Percentiles rank a stretch among this genome's conserved stretches.
Evolutionary conservation across 2,329 filamentous ascomycete genomes (phyloP).

Genomic region (Talaromyces sp.): DNA sequence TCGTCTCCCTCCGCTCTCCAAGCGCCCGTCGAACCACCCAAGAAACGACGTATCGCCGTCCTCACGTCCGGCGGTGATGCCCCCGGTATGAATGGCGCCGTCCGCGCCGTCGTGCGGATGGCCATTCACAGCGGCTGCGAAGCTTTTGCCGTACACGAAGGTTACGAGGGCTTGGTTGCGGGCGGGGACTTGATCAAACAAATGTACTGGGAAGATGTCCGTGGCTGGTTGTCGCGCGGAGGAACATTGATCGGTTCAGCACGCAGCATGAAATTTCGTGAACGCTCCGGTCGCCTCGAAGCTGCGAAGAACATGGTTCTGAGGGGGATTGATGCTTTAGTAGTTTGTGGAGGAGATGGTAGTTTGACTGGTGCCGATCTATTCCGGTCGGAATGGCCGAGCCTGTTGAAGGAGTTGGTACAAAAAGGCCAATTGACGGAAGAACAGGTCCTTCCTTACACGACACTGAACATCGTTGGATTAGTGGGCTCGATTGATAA

Average conservation of each 20-base stretch:
- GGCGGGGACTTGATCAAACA: constrained; percentile 83
- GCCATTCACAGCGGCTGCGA: constrained; percentile 80
- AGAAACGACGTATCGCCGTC: constrained; percentile 71
- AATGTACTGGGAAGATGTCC: constrained; percentile 89
- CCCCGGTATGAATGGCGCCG: constrained; percentile 89
- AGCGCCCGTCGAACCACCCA: constrained; percentile 38
- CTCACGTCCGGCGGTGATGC: constrained; percentile 95
- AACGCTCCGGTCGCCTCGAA: constrained; percentile 74
- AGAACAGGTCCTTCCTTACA: constrained; percentile 71
- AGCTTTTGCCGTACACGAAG: constrained; percentile 80
- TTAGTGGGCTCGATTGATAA: constrained; percentile 98
- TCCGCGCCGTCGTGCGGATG: constrained; percentile 87
- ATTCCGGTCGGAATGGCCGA: constrained; percentile 89
- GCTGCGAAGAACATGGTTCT: constrained; percentile 94
- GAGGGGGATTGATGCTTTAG: constrained; percentile 88
- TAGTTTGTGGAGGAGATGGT: constrained; percentile 96
- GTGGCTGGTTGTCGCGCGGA: constrained; percentile 89
- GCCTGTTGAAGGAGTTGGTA: constrained; percentile 80
- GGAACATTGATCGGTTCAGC: constrained; percentile 96
- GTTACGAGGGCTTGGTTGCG: constrained; percentile 90
- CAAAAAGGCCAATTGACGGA: constrained; percentile 65
- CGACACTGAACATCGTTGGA: constrained; percentile 90
- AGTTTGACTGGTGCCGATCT: constrained; percentile 92
- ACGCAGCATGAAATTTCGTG: constrained; percentile 86
- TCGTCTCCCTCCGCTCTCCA: constrained; percentile 4